These are phyloP conservation scores for Eutrema yunnanense DNA, from an alignment of 345 rosid species.

Conservation along the genomic window DNA sequence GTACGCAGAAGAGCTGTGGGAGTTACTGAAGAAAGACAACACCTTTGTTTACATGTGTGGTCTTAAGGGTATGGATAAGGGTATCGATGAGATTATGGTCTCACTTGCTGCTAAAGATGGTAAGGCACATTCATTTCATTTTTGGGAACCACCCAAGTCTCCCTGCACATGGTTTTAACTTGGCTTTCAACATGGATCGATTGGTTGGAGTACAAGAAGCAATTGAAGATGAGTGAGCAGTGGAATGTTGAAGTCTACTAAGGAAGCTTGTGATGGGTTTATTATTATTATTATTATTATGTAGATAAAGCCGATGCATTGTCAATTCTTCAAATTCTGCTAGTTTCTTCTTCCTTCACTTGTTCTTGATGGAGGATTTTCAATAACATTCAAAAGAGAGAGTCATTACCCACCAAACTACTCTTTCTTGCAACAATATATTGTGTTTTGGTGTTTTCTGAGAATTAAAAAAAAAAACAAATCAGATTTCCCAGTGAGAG, in stretches of 20 bases:
- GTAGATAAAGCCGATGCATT: constrained; percentile 21
- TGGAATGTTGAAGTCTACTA: constrained; percentile 94
- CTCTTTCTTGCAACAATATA: neutral
- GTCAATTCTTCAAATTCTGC: constrained; percentile 5
- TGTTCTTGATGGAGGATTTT: neutral
- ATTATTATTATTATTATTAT: neutral
- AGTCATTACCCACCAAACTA: neutral
- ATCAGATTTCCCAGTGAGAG: no score
- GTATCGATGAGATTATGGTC: constrained; percentile 79
- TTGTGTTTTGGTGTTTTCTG: neutral
- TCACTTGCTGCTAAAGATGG: constrained; percentile 87
- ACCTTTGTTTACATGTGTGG: constrained; percentile 94
- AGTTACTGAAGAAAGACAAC: constrained; percentile 86
- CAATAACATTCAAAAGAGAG: constrained; percentile 7
- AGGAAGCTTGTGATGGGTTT: constrained; percentile 11
- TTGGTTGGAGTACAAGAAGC: constrained; percentile 77
- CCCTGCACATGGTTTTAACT: neutral
- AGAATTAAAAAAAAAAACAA: no score
- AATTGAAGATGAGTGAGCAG: constrained; percentile 80
- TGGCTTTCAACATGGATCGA: constrained; percentile 53
- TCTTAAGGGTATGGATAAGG: constrained; percentile 93
- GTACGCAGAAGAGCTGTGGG: constrained; percentile 90
- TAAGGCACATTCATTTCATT: constrained; percentile 22
- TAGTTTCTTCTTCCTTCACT: neutral
- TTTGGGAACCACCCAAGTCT: neutral